Evolutionary conservation across 306 rosid genomes (phyloP).

Genomic region (Styphnolobium japonicum): DNA sequence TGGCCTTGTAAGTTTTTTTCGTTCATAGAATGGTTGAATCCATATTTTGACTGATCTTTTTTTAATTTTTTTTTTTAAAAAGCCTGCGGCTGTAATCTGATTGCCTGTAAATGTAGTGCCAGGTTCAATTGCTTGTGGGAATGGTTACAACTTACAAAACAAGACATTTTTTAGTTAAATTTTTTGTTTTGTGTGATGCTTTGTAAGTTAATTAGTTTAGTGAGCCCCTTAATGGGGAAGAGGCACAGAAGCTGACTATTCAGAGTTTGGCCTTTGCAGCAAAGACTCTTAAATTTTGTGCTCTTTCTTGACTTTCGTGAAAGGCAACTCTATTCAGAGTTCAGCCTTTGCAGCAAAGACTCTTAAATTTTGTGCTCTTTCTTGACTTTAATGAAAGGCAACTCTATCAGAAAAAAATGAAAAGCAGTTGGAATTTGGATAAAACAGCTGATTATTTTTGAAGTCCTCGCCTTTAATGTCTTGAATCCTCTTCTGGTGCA

Average conservation of each 20-base stretch:
- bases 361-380: background rate
- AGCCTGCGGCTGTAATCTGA: background rate
- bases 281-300: background rate
- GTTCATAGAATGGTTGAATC: background rate
- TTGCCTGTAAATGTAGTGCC: background rate
- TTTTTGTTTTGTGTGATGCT: background rate
- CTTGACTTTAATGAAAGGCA: conserved; percentile 10
- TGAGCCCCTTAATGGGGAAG: background rate
- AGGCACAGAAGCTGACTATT: background rate
- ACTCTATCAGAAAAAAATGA: background rate
- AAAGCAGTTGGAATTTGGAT: background rate
- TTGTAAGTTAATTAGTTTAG: background rate
- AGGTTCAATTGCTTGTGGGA: conserved; percentile 5
- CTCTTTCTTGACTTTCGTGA: conserved; percentile 5
- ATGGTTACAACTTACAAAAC: conserved; percentile 11
- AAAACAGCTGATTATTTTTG: background rate
- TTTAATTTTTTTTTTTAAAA: background rate
- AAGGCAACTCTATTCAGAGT: background rate
- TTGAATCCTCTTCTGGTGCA: background rate
- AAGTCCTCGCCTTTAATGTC: background rate
- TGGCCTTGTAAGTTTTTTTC: background rate
- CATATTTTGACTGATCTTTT: background rate
- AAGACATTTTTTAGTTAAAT: background rate
- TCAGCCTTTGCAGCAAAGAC: background rate
- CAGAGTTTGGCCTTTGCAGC: background rate